Conservation (phyloP, 208 protist species). For the Trypanosoma avium region DNA sequence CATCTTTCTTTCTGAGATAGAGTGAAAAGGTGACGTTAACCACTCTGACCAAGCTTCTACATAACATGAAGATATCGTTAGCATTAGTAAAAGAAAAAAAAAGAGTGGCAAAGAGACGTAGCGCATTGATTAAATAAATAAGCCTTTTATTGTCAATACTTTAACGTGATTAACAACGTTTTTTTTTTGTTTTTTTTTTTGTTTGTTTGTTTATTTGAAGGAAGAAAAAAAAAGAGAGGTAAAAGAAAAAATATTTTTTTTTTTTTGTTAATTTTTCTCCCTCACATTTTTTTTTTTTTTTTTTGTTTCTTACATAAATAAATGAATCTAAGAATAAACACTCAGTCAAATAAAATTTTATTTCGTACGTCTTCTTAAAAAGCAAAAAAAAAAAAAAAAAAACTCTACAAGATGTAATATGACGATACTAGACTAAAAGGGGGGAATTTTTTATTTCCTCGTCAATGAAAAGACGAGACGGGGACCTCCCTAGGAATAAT, state of each 20-base stretch:
- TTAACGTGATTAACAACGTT: too few species aligned
- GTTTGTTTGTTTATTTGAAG: background rate
- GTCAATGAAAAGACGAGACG: constrained; percentile 18
- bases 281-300: background rate
- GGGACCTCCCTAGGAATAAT: constrained; percentile 9
- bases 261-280: background rate
- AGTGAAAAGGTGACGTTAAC: background rate
- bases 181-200: too few species aligned
- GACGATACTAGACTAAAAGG: too few species aligned
- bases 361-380: background rate
- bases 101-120: too few species aligned
- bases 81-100: background rate
- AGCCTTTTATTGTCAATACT: too few species aligned
- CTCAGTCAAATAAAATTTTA: background rate
- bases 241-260: background rate
- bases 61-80: background rate
- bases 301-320: too few species aligned
- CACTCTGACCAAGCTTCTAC: constrained; percentile 11
- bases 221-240: background rate
- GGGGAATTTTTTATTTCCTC: too few species aligned
- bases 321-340: too few species aligned
- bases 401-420: too few species aligned
- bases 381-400: background rate
- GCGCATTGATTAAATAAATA: too few species aligned
- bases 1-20: background rate